Evolutionary conservation across 73 alveolate genomes (phyloP).

Genomic region (Paramecium sexaurelia): DNA sequence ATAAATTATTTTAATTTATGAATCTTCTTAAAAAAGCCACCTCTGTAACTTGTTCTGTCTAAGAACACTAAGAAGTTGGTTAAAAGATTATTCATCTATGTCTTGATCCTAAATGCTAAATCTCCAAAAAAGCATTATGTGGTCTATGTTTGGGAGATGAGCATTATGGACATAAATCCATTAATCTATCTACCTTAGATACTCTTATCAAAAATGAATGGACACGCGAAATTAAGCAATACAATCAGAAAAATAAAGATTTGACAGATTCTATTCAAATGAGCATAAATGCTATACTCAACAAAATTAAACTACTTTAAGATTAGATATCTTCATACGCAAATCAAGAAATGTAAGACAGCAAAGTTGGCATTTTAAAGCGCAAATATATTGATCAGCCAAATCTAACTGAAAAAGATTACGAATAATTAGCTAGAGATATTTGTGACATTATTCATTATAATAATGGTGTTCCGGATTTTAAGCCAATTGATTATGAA

Average conservation of each 20-base stretch:
- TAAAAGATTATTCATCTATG: conserved; percentile 2
- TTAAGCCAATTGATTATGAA: neutral
- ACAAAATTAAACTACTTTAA: neutral
- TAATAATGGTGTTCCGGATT: neutral
- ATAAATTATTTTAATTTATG: neutral
- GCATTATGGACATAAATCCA: conserved; percentile 18
- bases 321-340: neutral
- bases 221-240: neutral
- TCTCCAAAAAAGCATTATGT: conserved; percentile 11
- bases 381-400: neutral
- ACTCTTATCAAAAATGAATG: neutral
- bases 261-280: conserved; percentile 10
- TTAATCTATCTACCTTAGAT: neutral
- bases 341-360: neutral
- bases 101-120: neutral
- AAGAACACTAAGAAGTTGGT: conserved; percentile 6
- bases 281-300: neutral
- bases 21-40: conserved; percentile 25
- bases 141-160: conserved; percentile 2
- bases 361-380: neutral
- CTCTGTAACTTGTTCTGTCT: neutral
- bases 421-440: neutral
- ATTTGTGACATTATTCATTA: neutral
- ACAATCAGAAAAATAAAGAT: neutral
- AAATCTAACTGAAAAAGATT: conserved; percentile 33